Evolutionary conservation across 257 asterid genomes (phyloP), one percentile per base, ranked within the genome.

Genomic region (Solanum verrucosum): DNA sequence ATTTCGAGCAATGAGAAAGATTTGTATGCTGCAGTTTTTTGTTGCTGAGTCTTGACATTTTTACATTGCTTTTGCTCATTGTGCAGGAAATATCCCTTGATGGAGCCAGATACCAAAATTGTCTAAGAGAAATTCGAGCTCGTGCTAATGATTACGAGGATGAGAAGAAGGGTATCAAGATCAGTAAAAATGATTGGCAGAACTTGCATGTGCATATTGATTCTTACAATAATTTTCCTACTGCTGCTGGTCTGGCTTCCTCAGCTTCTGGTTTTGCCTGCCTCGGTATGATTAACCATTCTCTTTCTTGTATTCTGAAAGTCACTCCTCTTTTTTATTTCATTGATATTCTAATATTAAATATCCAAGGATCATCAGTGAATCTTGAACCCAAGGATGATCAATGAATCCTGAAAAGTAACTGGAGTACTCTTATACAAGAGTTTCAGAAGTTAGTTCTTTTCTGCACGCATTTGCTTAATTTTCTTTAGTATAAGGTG

Each of bases 261-360:
- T 97, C 99, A 1, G 99, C 99, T 92, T 98, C 99, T 90, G 99
- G 99, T 85, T 94, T 97, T 88, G 99, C 99, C 31, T 97, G 99
- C 93, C 95, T 97, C 5, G 99, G 99, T 97, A 95, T 89, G 84
- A 29, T 72, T 20, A 85, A 65, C 71, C 1, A 9, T 77, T 63
- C 34, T 77, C 79, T 10, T 33, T 56, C 42, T 70, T 82, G 29
- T 21, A n/a, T 20, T 71, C 42, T 74, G 34, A 23, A 67, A 7
- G 6, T n/a, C 21, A 40, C 12, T 77, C 59, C 83, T 4, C 1
- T 38, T 77, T 77, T 79, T 79, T 25, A 44, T 15, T 79, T 44
- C 63, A 15, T 44, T 79, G 3, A 42, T 27, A 14, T 42, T 15
- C 84, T n/a, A 79, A 44, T 42, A 42, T 44, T 16, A 15, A 79